A percentile compares a stretch with the other conserved stretches of the same genome.
Evolutionary conservation across 305 asterid species (phyloP).

Genomic region (Ilex paraguariensis): DNA sequence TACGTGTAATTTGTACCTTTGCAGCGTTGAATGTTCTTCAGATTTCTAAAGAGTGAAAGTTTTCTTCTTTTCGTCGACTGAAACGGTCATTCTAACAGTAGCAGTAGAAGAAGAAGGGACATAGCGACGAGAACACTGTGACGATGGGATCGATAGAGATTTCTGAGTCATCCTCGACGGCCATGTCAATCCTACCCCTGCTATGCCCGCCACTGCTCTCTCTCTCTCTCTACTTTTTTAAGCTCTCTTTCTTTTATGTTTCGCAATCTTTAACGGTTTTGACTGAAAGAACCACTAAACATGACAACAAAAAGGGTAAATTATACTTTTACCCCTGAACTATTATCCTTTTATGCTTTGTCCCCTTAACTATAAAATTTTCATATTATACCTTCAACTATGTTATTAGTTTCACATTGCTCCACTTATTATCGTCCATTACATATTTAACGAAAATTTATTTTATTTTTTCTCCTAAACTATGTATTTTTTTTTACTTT

Average conservation of each 20-base stretch:
- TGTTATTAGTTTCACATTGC: too few species aligned
- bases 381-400: too few species aligned
- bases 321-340: too few species aligned
- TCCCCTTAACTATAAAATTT: too few species aligned
- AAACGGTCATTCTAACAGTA: conserved; percentile 42
- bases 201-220: conserved; percentile 12
- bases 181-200: conserved; percentile 21
- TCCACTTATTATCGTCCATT: too few species aligned
- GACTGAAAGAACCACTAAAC: too few species aligned
- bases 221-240: neutral
- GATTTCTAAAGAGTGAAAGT: conserved; percentile 75
- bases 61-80: conserved; percentile 76
- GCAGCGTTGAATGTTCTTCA: conserved; percentile 88
- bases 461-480: too few species aligned
- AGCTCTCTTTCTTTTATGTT: neutral
- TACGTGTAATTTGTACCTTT: conserved; percentile 40
- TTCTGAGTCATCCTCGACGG: conserved; percentile 20
- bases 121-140: conserved; percentile 11
- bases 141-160: conserved; percentile 9
- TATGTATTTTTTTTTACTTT: too few species aligned
- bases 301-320: too few species aligned
- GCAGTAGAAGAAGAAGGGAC: conserved; percentile 13
- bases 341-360: too few species aligned
- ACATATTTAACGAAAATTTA: too few species aligned
- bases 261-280: too few species aligned